Conservation (phyloP, 2,329 filamentous ascomycete species). For the Trichoderma sp. region DNA sequence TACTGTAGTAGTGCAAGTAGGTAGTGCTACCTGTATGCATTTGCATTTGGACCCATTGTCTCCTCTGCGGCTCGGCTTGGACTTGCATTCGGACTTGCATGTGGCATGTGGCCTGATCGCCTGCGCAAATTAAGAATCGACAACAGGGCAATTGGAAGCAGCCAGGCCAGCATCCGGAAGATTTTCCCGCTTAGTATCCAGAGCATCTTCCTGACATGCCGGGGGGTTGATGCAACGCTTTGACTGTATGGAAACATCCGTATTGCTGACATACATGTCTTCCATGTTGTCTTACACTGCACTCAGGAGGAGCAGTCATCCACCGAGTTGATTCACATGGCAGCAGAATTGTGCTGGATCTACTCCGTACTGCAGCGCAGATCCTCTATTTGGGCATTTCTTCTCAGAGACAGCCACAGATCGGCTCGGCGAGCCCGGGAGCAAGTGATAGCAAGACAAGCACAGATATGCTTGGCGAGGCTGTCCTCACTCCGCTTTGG, state of each 20-base stretch:
- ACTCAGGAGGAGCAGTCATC: background rate
- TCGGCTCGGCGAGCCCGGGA: background rate
- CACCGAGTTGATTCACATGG: background rate
- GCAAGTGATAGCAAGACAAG: background rate
- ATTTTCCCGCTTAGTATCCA: background rate
- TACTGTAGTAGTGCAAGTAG: background rate
- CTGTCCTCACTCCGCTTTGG: background rate
- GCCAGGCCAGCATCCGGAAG: background rate
- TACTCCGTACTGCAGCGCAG: background rate
- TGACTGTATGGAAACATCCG: background rate
- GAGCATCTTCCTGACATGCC: background rate
- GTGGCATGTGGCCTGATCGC: background rate
- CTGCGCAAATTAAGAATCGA: background rate
- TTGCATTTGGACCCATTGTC: background rate
- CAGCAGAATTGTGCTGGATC: background rate
- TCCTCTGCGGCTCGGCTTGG: background rate
- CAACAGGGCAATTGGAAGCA: background rate
- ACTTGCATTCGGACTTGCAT: background rate
- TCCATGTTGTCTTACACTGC: background rate
- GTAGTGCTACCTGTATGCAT: background rate
- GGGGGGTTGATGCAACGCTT: background rate
- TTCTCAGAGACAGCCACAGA: background rate
- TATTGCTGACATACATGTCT: slow-evolving; percentile 13
- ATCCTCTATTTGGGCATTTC: background rate
- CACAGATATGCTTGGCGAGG: background rate